phyloP scores from a whole-genome alignment of 257 asterid species.

The Voacanga thouarsii region DNA sequence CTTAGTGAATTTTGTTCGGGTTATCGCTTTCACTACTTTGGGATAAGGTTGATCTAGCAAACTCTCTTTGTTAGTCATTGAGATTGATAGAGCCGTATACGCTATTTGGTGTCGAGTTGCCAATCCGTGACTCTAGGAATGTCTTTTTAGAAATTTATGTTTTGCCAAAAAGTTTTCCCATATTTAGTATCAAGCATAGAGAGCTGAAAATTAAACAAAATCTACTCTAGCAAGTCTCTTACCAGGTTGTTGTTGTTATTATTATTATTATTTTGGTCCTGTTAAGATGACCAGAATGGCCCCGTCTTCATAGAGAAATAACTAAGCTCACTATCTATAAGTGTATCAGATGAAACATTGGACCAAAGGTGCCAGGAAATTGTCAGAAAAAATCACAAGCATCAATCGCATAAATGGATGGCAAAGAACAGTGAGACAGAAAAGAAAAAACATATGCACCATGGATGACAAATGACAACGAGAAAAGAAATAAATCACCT shows the following conservation, averaged over 20 bases:
- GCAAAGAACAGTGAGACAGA: not conserved
- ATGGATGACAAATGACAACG: conserved; percentile 6
- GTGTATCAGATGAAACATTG: not conserved
- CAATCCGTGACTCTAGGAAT: too few relatives aligned
- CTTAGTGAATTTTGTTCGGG: too few relatives aligned
- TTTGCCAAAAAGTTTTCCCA: not conserved
- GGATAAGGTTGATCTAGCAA: too few relatives aligned
- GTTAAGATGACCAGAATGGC: not conserved
- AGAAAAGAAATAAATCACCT: conserved; percentile 35
- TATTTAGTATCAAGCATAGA: not conserved
- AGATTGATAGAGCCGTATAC: too few relatives aligned
- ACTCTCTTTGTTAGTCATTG: too few relatives aligned
- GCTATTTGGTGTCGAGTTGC: too few relatives aligned
- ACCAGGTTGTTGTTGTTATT: not conserved
- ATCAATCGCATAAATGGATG: not conserved
- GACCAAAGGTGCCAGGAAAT: not conserved
- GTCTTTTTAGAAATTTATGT: not conserved
- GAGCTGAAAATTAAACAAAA: not conserved
- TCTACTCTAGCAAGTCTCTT: not conserved
- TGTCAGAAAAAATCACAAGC: not conserved
- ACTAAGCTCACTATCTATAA: not conserved
- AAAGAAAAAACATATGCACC: not conserved
- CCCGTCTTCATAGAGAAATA: not conserved
- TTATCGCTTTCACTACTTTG: too few relatives aligned
- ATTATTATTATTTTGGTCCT: not conserved